Base-by-base conservation (phyloP, 1,139 yeast genomes). In the Lodderomyces theae region DNA sequence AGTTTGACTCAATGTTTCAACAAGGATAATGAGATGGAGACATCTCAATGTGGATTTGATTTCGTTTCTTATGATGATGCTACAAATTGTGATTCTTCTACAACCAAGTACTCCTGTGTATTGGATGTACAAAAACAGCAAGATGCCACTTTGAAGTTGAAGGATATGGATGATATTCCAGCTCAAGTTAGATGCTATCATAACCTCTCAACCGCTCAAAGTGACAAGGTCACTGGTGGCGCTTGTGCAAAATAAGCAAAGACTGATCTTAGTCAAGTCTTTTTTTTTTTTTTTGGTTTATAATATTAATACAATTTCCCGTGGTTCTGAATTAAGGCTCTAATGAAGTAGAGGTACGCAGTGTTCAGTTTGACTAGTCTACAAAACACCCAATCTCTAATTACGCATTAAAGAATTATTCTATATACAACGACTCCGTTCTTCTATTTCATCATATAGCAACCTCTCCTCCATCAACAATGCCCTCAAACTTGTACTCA, bases 391-490 rank as follows among this genome's bases (percentile, higher is more conserved):
- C n/a, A n/a, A n/a, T n/a, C n/a, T n/a, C n/a, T n/a, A n/a, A n/a
- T n/a, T n/a, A n/a, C n/a, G n/a, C n/a, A n/a, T n/a, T n/a, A n/a
- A n/a, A n/a, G n/a, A n/a, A n/a, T 16, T 11, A 6, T 15, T 15
- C 34, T 29, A 37, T 30, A 9, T 29, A 37, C 34, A 35, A 13
- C n/a, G 15, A n/a, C n/a, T n/a, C n/a, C n/a, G n/a, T n/a, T n/a
- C 38, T 11, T 3, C 15, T 15, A 26, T 36, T 16, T 32, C 31
- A 26, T 51, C 61, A 72, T 48, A 71, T 68, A 42, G 76, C 72
- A 41, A 77, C 76, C 58, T 78, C 82, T 46, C 83, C 83, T 46
- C 58, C 61, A 42, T 79, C 82, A 40, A 77, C 68, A 43, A 72
- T 65, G 40, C 79, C 77, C 53, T 69, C 76, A 39, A 47, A 66